Evolutionary conservation across 139 green algal genomes (phyloP), one percentile per base, ranked within the genome.

Genomic region (Chlorella sp.): DNA sequence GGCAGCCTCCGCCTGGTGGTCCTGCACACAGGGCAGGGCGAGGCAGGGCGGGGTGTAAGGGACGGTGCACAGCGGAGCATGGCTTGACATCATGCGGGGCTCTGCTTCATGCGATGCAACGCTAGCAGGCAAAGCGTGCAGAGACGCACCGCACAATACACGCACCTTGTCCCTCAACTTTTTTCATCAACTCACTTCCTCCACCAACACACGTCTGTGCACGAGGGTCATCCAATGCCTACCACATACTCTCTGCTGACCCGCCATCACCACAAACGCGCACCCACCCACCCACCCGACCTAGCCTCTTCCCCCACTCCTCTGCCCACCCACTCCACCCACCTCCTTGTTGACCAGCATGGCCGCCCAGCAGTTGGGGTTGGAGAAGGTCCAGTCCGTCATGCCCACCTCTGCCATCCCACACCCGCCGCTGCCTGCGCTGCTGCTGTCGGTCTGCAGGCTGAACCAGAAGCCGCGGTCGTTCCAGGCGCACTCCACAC

Each of bases 401-500:
- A n/a, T 86, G 90, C 22, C 93, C 85, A 71, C 86, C 86, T 68
- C 69, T 85, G 53, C 28, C 57, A 80, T 81, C 60, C 87, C 42
- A 71, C 85, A 81, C 66, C 24, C 30, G 69, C 28, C 18, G 28
- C 37, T 26, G 66, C 37, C 39, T 26, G 37, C 15, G 84, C 66
- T 66, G 66, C 66, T 18, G 85, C 66, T 69, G 85, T 57, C 61
- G 39, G 36, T 48, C 87, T 90, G 87, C 78, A 90, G 87, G 87
- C 85, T 90, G 64, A 32, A 22, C 93, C 93, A 98, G 34, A 93
- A 93, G 85, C 97, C 96, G 39, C 77, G 42, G 71, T 96, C 87
- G 88, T 96, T 97, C 91, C 91, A 98, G 19, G 97, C 82, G 60
- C 90, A 93, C 92, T 98, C 96, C 2, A 98, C 88, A 36, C 95